phyloP scores from a whole-genome alignment of 2,329 filamentous ascomycete species.

The Fusarium staphyleae region DNA sequence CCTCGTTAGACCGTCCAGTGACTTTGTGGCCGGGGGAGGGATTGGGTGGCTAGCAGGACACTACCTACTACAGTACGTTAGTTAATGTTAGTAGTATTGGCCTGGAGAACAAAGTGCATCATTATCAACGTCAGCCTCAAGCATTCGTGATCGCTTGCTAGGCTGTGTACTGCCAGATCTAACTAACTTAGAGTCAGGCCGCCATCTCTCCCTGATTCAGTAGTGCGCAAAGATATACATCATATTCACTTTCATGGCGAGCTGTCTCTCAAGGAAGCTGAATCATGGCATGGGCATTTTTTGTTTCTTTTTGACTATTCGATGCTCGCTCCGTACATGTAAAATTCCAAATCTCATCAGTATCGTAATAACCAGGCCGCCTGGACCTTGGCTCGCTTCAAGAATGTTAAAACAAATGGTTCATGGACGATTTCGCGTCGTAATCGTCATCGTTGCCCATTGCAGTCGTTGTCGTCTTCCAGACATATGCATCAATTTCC shows the following conservation, averaged over 20 bases:
- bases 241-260: no score
- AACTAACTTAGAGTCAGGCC: no score
- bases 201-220: neutral
- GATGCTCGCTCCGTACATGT: conserved; percentile 22
- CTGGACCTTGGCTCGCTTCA: conserved; percentile 34
- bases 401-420: conserved; percentile 38
- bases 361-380: conserved; percentile 35
- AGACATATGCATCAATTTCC: conserved; percentile 33
- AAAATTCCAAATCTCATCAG: conserved; percentile 23
- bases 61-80: no score
- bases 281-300: conserved; percentile 13
- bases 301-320: conserved; percentile 18
- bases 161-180: neutral
- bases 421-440: conserved; percentile 37
- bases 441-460: conserved; percentile 41
- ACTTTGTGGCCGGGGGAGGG: no score
- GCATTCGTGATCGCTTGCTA: neutral
- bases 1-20: no score
- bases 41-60: no score
- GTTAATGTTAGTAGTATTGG: no score
- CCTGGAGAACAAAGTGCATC: neutral
- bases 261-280: neutral
- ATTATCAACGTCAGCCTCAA: conserved; percentile 6
- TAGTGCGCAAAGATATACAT: neutral
- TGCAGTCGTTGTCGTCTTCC: conserved; percentile 36